phyloP scores from a whole-genome alignment of 495 filamentous ascomycete species.

The Letharia lupina region DNA sequence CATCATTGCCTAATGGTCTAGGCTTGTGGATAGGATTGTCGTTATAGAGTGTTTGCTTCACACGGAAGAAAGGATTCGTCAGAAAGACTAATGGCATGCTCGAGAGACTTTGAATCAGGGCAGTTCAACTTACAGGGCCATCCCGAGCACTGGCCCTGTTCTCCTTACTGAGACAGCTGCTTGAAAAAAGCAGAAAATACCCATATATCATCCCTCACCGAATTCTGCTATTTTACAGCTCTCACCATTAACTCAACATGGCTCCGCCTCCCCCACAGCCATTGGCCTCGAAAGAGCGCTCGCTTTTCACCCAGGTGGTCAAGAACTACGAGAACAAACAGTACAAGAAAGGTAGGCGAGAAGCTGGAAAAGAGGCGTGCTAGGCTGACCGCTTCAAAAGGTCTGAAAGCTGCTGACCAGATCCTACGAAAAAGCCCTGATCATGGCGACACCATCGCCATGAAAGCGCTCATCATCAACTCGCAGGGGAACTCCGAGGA shows the following conservation, averaged over 20 bases:
- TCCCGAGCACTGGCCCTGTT: conserved; percentile 6
- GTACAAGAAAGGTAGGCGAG: conserved; percentile 74
- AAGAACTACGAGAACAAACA: conserved; percentile 96
- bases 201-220: not conserved
- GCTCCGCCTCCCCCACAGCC: conserved; percentile 51
- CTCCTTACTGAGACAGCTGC: conserved; percentile 1
- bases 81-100: conserved; percentile 2
- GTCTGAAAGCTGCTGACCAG: conserved; percentile 86
- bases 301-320: conserved; percentile 88
- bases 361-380: conserved; percentile 8
- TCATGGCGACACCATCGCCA: conserved; percentile 96
- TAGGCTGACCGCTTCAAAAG: conserved; percentile 34
- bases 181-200: not conserved
- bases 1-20: not conserved
- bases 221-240: not conserved
- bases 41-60: not conserved
- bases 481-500: conserved; percentile 82
- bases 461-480: conserved; percentile 97
- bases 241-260: conserved; percentile 1
- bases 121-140: conserved; percentile 8
- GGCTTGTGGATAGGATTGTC: not conserved
- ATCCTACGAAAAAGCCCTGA: conserved; percentile 88
- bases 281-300: conserved; percentile 79
- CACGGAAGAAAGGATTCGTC: not conserved
- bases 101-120: not conserved